Evolutionary conservation across 495 filamentous ascomycete genomes (phyloP).

Genomic region (Bryoglossum gracile): DNA sequence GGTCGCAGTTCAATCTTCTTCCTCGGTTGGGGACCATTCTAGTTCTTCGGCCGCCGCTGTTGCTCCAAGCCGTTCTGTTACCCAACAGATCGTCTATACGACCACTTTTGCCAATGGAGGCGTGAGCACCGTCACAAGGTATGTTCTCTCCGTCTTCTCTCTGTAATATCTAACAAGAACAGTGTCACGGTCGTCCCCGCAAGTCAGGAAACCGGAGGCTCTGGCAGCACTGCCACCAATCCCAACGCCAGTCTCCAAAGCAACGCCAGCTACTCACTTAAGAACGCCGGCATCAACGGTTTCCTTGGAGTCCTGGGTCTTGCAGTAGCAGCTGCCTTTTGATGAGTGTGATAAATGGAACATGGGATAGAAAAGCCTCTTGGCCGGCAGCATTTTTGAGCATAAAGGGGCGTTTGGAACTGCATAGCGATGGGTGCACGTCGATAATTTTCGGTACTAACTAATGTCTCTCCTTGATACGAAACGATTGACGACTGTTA

Average conservation of each 20-base stretch:
- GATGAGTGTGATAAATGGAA: background rate
- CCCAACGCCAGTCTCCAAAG: slow-evolving; percentile 15
- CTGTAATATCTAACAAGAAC: no score
- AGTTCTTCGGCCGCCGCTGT: background rate
- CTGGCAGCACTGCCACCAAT: background rate
- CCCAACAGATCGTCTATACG: slow-evolving; percentile 17
- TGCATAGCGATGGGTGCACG: slow-evolving; percentile 10
- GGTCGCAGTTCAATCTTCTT: background rate
- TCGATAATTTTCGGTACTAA: slow-evolving; percentile 6
- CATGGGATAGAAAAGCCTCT: background rate
- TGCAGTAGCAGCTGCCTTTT: slow-evolving; percentile 1
- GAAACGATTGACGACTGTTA: background rate
- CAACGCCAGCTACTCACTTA: background rate
- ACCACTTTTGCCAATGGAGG: slow-evolving; percentile 17
- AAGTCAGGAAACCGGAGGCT: background rate
- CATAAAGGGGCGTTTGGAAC: background rate
- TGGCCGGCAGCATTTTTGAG: background rate
- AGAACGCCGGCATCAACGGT: background rate
- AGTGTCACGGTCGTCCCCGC: slow-evolving; percentile 20
- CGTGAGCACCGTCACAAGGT: slow-evolving; percentile 9
- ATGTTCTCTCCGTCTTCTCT: no score
- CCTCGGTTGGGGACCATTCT: background rate
- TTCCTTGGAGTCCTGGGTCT: slow-evolving; percentile 11
- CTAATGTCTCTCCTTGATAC: slow-evolving; percentile 19
- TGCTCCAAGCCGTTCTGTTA: background rate